A percentile compares a stretch with the other conserved stretches of the same genome.
Evolutionary conservation across 371 early-diverging fungal genomes (phyloP).

Genomic region (Rhizomucor pusillus): DNA sequence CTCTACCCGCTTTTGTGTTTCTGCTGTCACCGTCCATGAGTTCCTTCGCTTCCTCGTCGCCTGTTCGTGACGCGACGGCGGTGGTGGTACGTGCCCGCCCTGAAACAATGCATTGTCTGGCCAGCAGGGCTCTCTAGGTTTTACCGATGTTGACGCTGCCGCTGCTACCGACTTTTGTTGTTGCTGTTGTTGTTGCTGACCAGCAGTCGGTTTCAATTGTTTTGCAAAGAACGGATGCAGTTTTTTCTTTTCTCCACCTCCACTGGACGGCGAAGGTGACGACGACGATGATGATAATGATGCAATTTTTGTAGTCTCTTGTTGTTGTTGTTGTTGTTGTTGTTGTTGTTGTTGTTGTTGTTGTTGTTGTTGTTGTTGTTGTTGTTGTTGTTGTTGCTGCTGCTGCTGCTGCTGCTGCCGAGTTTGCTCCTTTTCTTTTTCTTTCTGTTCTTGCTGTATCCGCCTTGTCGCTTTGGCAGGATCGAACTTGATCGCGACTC

Average conservation of each 20-base stretch:
- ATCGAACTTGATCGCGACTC: too few relatives aligned
- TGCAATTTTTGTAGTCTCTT: background rate
- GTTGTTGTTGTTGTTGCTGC: background rate
- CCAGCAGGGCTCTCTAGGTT: conserved; percentile 2
- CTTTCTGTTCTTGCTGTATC: too few relatives aligned
- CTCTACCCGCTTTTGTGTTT: too few relatives aligned
- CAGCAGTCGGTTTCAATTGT: background rate
- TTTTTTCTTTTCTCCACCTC: background rate
- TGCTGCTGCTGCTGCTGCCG: too few relatives aligned
- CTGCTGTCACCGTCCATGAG: background rate
- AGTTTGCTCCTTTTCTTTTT: too few relatives aligned
- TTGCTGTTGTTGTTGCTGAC: background rate
- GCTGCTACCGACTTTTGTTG: background rate
- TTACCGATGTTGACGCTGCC: background rate
- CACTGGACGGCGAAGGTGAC: background rate
- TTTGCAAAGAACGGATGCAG: conserved; percentile 3
- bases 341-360: background rate
- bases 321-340: background rate
- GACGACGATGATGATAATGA: background rate
- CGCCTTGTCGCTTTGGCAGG: too few relatives aligned
- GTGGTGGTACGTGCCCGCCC: conserved; percentile 7
- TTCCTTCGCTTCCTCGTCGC: too few relatives aligned
- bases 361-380: too few relatives aligned
- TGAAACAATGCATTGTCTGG: conserved; percentile 5
- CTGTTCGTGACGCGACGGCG: too few relatives aligned